Base-by-base conservation (phyloP, 306 rosid species). In the Macrotyloma uniflorum region DNA sequence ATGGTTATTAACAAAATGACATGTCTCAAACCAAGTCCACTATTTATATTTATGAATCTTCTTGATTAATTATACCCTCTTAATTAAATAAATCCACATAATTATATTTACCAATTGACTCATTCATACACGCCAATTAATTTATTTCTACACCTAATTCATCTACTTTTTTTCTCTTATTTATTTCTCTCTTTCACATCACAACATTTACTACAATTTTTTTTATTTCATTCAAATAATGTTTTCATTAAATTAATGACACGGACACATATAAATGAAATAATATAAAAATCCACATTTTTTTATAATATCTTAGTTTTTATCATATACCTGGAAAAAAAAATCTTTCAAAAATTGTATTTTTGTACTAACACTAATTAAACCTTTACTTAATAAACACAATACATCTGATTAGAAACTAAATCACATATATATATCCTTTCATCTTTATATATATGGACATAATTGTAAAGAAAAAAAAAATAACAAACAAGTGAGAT, bases 401-500 rank as follows among this genome's bases (percentile, higher is more conserved):
- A n/a, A n/a, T n/a, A n/a, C n/a, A n/a, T n/a, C n/a, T 51, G 19
- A 49, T 53, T 33, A 12, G 35, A 71, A 51, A 33, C 19, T 51
- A 71, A 33, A 53, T 53, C 35, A 53, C 65, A 73, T 40, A 40
- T 62, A 53, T 50, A 73, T 40, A 40, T 62, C 10, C 14, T 59
- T n/a, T 59, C 53, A 47, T 46, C 72, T 70, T 62, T 76, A 53
- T 64, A 74, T 42, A 61, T 61, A 45, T 61, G 42, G 38, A 71
- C 22, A 71, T 6, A n/a, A 40, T n/a, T 36, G 26, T 10, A 54
- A 42, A 22, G 46, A 15, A 26, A 55, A 58, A 69, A 57, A 30
- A 4, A 55, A 20, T 0, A 57, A 22, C 36, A 77, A 51, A 51
- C 79, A 61, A 45, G 58, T 11, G 2, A 69, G 4, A 62, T 26